These are phyloP conservation scores for Termitomyces sp. DNA, from an alignment of 768 basidiomycete genomes.

Conservation along the genomic window DNA sequence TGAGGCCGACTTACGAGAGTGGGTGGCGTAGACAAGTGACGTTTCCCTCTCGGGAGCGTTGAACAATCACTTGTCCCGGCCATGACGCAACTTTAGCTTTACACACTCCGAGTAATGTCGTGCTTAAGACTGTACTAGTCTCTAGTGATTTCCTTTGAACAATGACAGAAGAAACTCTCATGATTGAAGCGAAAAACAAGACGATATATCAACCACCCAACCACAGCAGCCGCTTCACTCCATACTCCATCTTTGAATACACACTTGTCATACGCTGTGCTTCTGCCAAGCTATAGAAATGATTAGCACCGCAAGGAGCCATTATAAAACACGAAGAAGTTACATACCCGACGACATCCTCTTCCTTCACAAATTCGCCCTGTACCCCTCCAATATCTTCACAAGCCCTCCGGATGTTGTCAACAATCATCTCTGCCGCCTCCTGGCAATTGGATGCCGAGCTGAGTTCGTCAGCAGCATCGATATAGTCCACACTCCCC, in stretches of 20 bases:
- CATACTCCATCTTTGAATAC: constrained; percentile 92
- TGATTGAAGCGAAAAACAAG: background rate
- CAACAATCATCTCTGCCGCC: constrained; percentile 72
- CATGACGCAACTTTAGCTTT: too few relatives aligned
- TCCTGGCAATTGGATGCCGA: constrained; percentile 70
- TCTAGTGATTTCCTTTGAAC: too few relatives aligned
- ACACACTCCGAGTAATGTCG: background rate
- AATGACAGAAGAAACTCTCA: background rate
- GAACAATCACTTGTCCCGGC: too few relatives aligned
- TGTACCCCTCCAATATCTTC: constrained; percentile 50
- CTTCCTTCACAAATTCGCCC: constrained; percentile 51
- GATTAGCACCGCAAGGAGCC: constrained; percentile 6
- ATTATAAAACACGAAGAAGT: constrained; percentile 20
- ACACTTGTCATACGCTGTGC: constrained; percentile 83
- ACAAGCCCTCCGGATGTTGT: constrained; percentile 66
- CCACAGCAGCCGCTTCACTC: constrained; percentile 88
- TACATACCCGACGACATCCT: constrained; percentile 76
- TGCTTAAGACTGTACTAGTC: too few relatives aligned
- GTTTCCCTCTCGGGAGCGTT: background rate
- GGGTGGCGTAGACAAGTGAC: background rate
- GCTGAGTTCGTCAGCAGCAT: constrained; percentile 58
- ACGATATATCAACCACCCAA: constrained; percentile 51
- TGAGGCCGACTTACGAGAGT: background rate
- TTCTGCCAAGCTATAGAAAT: constrained; percentile 59
- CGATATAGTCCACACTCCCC: constrained; percentile 38